phyloP scores from a whole-genome alignment of 2,329 filamentous ascomycete species.

The Colletotrichum orchidophilum region DNA sequence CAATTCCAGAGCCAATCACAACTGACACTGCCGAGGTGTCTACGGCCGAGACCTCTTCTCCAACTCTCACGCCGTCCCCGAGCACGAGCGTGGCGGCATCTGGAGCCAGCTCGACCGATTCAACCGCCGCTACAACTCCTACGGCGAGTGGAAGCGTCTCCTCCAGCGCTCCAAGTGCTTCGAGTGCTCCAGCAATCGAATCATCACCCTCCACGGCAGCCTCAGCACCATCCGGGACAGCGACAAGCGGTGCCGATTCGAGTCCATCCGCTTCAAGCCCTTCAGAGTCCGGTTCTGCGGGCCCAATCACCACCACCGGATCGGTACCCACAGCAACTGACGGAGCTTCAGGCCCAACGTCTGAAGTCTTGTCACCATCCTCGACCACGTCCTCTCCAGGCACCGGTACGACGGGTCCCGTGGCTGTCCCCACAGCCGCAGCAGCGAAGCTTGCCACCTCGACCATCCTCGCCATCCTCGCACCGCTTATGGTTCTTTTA shows the following conservation, averaged over 20 bases:
- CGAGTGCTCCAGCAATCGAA: neutral
- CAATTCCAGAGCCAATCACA: slow-evolving; percentile 19
- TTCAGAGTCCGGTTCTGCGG: neutral
- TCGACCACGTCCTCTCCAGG: neutral
- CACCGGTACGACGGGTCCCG: slow-evolving; percentile 1
- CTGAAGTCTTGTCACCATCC: neutral
- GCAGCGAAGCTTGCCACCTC: slow-evolving; percentile 2
- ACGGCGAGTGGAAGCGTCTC: neutral
- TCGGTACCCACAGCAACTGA: neutral
- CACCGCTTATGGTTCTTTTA: slow-evolving; percentile 22
- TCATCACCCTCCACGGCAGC: neutral
- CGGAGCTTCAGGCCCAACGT: neutral
- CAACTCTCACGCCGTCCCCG: neutral
- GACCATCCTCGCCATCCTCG: slow-evolving; percentile 12
- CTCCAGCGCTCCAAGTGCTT: neutral
- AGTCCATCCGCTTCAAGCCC: neutral
- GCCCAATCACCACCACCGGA: neutral
- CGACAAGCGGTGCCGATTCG: neutral
- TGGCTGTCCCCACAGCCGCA: neutral
- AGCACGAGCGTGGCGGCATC: neutral
- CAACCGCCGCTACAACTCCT: neutral
- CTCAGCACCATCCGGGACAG: neutral
- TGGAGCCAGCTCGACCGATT: neutral
- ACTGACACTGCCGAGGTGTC: neutral
- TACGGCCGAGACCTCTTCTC: neutral